Evolutionary conservation across 2,329 filamentous ascomycete genomes (phyloP).

Genomic region (Apiospora hydei): DNA sequence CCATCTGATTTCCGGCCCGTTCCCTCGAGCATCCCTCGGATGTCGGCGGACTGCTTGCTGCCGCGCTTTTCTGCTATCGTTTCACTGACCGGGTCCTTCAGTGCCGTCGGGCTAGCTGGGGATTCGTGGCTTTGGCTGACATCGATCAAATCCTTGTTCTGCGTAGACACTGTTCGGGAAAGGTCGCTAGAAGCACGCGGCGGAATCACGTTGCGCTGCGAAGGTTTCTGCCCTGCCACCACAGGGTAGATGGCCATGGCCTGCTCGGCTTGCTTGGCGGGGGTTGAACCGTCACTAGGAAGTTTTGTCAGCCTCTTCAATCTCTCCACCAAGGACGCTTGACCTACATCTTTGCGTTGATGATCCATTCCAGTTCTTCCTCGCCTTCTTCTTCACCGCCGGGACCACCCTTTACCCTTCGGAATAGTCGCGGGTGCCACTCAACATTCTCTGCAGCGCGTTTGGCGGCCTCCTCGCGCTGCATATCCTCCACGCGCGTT

Average conservation of each 20-base stretch:
- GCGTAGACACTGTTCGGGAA: not conserved
- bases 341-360: slow-evolving; percentile 81
- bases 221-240: slow-evolving; percentile 74
- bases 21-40: slow-evolving; percentile 52
- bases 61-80: slow-evolving; percentile 23
- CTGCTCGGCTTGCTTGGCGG: slow-evolving; percentile 78
- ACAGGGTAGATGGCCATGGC: slow-evolving; percentile 88
- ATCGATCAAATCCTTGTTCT: slow-evolving; percentile 60
- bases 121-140: slow-evolving; percentile 24
- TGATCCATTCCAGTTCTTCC: slow-evolving; percentile 93
- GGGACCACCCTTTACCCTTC: slow-evolving; percentile 73
- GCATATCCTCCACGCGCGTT: slow-evolving; percentile 91
- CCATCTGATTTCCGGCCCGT: slow-evolving; percentile 57
- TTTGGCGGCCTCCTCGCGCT: slow-evolving; percentile 85
- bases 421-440: slow-evolving; percentile 89
- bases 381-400: slow-evolving; percentile 80
- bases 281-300: slow-evolving; percentile 62
- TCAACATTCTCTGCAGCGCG: slow-evolving; percentile 80
- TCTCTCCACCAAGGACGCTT: not conserved
- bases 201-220: slow-evolving; percentile 63
- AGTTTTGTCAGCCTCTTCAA: too few species aligned
- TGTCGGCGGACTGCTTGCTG: slow-evolving; percentile 44
- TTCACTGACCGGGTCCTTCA: slow-evolving; percentile 27
- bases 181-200: slow-evolving; percentile 46
- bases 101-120: slow-evolving; percentile 24